Percentiles rank a stretch among this genome's conserved stretches.
Conservation (phyloP, 768 basidiomycete genomes). For the Mycena galopus region DNA sequence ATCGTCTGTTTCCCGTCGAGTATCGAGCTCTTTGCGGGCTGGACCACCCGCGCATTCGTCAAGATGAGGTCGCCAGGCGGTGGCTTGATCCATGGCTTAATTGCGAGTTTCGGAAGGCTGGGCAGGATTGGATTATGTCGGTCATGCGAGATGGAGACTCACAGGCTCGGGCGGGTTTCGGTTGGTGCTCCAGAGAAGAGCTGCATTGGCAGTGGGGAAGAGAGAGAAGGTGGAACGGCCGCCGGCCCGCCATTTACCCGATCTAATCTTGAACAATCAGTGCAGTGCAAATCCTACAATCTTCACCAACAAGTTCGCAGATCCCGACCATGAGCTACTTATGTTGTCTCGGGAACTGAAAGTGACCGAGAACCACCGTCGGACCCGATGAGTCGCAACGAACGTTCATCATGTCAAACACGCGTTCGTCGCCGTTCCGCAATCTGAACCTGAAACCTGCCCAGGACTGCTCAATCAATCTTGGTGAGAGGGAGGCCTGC, state of each 20-base stretch:
- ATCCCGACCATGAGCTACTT: no score
- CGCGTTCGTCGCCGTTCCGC: no score
- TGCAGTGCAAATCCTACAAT: no score
- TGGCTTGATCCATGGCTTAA: constrained; percentile 53
- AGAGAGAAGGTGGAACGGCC: not conserved
- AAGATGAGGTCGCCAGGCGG: constrained; percentile 43
- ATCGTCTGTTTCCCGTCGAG: constrained; percentile 44
- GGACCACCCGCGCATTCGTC: constrained; percentile 50
- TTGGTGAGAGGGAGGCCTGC: no score
- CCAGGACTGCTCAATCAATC: no score
- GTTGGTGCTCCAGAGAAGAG: constrained; percentile 28
- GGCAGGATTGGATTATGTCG: not conserved
- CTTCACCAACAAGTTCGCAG: no score
- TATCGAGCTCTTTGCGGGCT: constrained; percentile 43
- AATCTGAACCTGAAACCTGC: no score
- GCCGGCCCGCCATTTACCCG: no score
- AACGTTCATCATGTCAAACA: no score
- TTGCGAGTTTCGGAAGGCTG: constrained; percentile 45
- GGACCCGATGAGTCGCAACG: no score
- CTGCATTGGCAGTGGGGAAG: constrained; percentile 7
- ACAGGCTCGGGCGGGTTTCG: constrained; percentile 37
- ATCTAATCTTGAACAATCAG: not conserved
- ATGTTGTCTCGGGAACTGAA: no score
- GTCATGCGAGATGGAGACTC: not conserved
- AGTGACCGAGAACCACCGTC: no score